A percentile compares a stretch with the other conserved stretches of the same genome.
Evolutionary conservation across 1,284 basidiomycete genomes (phyloP).

Genomic region (Leccinum huronense): DNA sequence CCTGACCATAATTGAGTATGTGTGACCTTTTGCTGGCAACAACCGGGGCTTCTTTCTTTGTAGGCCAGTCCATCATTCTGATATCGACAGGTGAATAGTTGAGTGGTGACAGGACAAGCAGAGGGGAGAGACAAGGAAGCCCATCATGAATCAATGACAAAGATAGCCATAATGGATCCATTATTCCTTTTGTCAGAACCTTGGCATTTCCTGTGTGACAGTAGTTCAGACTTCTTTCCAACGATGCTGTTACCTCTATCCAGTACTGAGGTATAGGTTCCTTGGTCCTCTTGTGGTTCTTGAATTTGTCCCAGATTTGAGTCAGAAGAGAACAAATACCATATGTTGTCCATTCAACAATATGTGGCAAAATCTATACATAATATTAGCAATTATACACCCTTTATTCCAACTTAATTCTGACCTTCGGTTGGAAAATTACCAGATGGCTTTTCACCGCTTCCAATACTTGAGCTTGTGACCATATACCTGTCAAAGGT

Average conservation of each 20-base stretch:
- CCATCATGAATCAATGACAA: not conserved
- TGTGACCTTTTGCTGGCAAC: not conserved
- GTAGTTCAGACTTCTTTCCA: not conserved
- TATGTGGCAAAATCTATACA: no score
- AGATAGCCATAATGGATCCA: not conserved
- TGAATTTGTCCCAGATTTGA: not conserved
- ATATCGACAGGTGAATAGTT: not conserved
- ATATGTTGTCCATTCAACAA: no score
- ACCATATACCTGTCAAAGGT: no score
- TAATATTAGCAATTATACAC: no score
- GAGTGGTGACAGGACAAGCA: not conserved
- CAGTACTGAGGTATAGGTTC: not conserved
- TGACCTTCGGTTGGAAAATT: no score
- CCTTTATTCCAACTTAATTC: no score
- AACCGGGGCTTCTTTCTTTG: not conserved
- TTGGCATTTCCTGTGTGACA: not conserved
- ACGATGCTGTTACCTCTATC: not conserved
- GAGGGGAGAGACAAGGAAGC: not conserved
- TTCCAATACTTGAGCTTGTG: no score
- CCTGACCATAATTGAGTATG: not conserved
- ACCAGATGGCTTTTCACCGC: no score
- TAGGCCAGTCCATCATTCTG: not conserved
- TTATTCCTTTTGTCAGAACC: not conserved
- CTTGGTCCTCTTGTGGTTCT: not conserved
- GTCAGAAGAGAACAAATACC: not conserved